Evolutionary conservation across 495 filamentous ascomycete species (phyloP), one percentile per base, ranked within the genome.

Genomic region (Penicillium crystallinum): DNA sequence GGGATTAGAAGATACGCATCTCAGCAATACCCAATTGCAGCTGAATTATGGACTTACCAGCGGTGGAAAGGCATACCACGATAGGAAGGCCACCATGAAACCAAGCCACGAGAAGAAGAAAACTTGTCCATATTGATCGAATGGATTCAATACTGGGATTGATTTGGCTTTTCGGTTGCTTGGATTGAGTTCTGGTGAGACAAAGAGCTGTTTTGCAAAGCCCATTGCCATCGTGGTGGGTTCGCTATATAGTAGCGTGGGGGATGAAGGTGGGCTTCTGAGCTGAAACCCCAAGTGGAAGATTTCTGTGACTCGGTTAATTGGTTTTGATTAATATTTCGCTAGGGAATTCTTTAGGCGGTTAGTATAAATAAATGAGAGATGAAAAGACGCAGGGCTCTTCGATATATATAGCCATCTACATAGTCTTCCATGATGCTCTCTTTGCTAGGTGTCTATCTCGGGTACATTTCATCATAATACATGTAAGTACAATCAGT

Each of bases 51-150:
- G 10, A 75, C 84, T 70, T 75, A 90, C 86, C 73, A 93, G 64
- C 59, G 89, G 89, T 48, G 89, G 88, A 72, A 91, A 92, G 1
- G 89, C 82, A 70, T 81, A 82, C 78, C 92, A 97, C 2, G 89
- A 92, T 71, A 90, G 87, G 74, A 97, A 97, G 18, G 91, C 90
- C 51, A 97, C 82, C 84, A 97, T 89, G 73, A 97, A 97, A 8
- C 92, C 92, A 42, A 90, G 80, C 86, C 91, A 96, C 0, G 90
- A 89, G 72, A 97, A 96, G 77, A 90, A 90, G 69, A 95, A 96
- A 0, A 93, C 89, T 3, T 91, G 80, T 39, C 92, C 91, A 78
- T 97, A 89, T 54, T 81, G 64, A 59, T 95, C 81, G 53, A 89
- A 61, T 8, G 87, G 84, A 64, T 97, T 97, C 23, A 97, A 66